Conservation (phyloP, 441 rosid species). For the Adansonia madagascariensis region DNA sequence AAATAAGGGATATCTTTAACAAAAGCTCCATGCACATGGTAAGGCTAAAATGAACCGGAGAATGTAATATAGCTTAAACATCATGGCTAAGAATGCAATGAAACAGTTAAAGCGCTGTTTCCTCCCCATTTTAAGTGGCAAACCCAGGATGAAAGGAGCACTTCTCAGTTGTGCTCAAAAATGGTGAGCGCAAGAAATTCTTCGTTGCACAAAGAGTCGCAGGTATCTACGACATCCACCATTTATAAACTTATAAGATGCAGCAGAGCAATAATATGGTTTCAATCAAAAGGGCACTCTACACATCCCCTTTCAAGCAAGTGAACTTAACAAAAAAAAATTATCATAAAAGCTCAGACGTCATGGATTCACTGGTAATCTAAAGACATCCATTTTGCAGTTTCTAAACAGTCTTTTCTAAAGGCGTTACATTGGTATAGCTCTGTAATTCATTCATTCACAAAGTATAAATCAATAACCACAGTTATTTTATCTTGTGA, state of each 20-base stretch:
- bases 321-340: neutral
- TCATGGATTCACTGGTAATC: neutral
- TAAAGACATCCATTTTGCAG: neutral
- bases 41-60: neutral
- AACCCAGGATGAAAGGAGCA: conserved; percentile 9
- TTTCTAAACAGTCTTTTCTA: neutral
- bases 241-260: conserved; percentile 8
- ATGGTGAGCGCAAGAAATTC: conserved; percentile 5
- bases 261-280: neutral
- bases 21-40: neutral
- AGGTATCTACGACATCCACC: neutral
- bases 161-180: neutral
- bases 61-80: neutral
- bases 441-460: neutral
- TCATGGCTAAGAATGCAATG: neutral
- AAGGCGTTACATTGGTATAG: neutral
- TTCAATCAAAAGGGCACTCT: neutral
- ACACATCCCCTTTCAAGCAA: conserved; percentile 7
- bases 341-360: neutral
- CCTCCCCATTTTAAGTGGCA: conserved; percentile 16
- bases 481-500: neutral
- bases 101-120: neutral
- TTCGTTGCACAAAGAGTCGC: neutral
- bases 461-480: neutral
- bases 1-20: neutral